Conservation (phyloP, 306 rosid species). For the Senna siamea region DNA sequence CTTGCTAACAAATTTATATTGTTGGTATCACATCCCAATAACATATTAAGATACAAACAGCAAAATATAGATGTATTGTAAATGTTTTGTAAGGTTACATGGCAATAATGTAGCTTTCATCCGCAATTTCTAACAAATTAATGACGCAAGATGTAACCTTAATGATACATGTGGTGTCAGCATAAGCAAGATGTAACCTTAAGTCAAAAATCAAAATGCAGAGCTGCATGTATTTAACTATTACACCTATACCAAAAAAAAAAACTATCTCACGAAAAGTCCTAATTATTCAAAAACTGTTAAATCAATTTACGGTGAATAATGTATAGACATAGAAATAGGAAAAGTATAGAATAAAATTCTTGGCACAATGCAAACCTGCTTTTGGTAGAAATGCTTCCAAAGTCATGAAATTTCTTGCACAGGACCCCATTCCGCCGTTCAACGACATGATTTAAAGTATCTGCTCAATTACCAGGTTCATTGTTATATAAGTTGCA, state of each 20-base stretch:
- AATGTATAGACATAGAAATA: neutral
- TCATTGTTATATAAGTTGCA: neutral
- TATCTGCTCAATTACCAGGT: constrained; percentile 3
- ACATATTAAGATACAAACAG: neutral
- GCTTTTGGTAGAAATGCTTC: neutral
- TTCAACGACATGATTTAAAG: neutral
- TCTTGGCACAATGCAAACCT: neutral
- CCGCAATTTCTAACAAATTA: neutral
- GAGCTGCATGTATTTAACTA: neutral
- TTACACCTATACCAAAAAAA: no score
- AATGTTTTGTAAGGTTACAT: neutral
- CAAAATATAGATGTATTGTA: neutral
- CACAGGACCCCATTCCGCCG: neutral
- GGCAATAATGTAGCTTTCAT: neutral
- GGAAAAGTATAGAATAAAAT: neutral
- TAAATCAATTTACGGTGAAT: neutral
- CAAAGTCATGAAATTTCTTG: neutral
- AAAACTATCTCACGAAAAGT: neutral
- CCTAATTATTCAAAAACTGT: neutral
- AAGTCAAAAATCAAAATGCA: no score
- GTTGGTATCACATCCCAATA: neutral
- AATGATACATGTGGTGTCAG: neutral
- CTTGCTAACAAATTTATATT: neutral
- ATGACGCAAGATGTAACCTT: neutral
- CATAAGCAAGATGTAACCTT: neutral